Evolutionary conservation across 352 stramenopile genomes (phyloP), one percentile per base, ranked within the genome.

Genomic region (Ophiocytium majus): DNA sequence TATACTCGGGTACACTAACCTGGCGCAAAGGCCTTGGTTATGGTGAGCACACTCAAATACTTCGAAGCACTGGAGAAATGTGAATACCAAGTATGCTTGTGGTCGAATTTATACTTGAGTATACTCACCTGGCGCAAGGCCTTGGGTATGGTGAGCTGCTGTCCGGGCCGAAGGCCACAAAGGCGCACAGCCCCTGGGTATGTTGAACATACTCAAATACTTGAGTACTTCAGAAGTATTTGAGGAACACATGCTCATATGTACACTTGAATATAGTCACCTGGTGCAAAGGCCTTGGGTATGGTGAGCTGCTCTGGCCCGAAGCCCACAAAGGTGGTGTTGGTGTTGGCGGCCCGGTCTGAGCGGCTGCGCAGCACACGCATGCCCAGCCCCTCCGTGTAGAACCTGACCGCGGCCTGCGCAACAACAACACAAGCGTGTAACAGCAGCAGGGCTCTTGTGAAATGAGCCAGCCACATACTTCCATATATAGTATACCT

Each of bases 321-420:
- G 71, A 79, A 89, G 10, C 81, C 85, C 35, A 89, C 81, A 32
- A 89, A 85, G 23, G 85, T 89, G 17, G 81, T 89, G 35, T 89
- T 89, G 37, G 82, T 86, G 28, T 81, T 76, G n/a, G 81, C 79
- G 28, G 36, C 74, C n/a, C 43, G 35, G 36, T 81, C 75, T 32
- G 50, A 66, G 9, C 82, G 79, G 43, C 81, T 83, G 14, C 85
- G 57, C 14, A 89, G 31, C 0, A 89, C 63, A 50, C 84, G 76
- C 85, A 89, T 89, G 34, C 80, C 80, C 35, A 89, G 28, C 33
- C 85, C 85, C 49, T 86, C 57, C 14, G 76, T 23, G 76, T 84
- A 89, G 35, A 89, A 89, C 79, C 49, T 84, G 1, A 88, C 36
- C 50, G 84, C 84, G 10, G 71, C 81, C 10, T 43, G 79, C 80